Conservation (phyloP, 352 stramenopile genomes). For the Globisporangium radiosum region DNA sequence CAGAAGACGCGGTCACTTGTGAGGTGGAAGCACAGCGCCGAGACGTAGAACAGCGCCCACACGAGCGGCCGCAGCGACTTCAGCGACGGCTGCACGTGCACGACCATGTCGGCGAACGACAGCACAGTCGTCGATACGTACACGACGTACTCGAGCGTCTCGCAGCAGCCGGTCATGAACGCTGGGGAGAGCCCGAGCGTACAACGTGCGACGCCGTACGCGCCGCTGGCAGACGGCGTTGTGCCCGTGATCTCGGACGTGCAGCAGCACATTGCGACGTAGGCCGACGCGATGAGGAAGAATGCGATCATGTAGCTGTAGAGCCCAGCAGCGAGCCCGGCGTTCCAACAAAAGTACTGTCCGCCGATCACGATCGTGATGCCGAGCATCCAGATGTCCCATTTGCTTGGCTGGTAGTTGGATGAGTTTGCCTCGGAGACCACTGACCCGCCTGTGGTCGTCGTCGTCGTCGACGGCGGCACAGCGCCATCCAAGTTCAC, state of each 20-base stretch:
- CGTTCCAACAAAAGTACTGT: conserved; percentile 34
- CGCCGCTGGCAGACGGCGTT: conserved; percentile 24
- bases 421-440: background rate
- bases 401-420: conserved; percentile 15
- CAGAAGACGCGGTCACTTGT: conserved; percentile 24
- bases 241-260: conserved; percentile 24
- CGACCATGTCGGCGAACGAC: too few relatives aligned
- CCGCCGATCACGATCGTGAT: conserved; percentile 27
- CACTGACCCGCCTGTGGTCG: background rate
- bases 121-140: too few relatives aligned
- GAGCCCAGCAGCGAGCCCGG: conserved; percentile 16
- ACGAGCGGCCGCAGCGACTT: conserved; percentile 21
- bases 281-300: conserved; percentile 19
- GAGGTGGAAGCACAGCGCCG: conserved; percentile 17
- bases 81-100: too few relatives aligned
- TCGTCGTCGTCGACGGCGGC: background rate
- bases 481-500: conserved; percentile 4
- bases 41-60: conserved; percentile 18
- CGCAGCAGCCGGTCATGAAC: conserved; percentile 27
- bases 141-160: conserved; percentile 9
- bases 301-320: conserved; percentile 19
- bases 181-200: conserved; percentile 13
- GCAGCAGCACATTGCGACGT: conserved; percentile 24
- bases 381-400: conserved; percentile 34
- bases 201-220: conserved; percentile 5